phyloP scores from a whole-genome alignment of 2,329 filamentous ascomycete species.

The Incumbomyces lentus region DNA sequence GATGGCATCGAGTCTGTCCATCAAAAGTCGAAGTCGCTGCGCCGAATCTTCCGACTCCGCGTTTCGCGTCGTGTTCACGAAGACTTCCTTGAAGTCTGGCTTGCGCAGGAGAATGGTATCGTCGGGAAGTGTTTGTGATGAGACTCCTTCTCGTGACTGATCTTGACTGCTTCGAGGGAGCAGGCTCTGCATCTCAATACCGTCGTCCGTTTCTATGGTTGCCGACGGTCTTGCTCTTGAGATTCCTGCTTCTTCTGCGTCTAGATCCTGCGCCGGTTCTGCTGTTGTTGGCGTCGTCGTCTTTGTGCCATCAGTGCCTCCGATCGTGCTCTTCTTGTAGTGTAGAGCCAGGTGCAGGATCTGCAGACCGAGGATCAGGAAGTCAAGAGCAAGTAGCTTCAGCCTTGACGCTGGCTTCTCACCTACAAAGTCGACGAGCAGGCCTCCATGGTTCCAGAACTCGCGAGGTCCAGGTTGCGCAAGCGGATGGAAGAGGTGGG shows the following conservation, averaged over 20 bases:
- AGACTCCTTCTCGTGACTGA: neutral
- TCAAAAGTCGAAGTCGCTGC: neutral
- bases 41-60: neutral
- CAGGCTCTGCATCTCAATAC: conserved; percentile 6
- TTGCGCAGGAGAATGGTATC: conserved; percentile 1
- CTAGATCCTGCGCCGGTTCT: neutral
- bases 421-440: conserved; percentile 4
- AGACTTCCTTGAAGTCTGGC: conserved; percentile 7
- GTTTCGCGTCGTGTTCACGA: neutral
- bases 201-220: conserved; percentile 1
- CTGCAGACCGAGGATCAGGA: conserved; percentile 4
- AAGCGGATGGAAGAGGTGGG: neutral
- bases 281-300: neutral
- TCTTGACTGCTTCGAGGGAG: neutral
- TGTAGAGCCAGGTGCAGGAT: conserved; percentile 3
- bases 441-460: conserved; percentile 7
- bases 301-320: neutral
- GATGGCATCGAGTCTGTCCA: conserved; percentile 2
- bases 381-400: conserved; percentile 2
- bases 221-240: neutral
- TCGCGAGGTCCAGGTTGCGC: neutral
- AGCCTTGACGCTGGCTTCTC: conserved; percentile 2
- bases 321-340: conserved; percentile 4
- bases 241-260: conserved; percentile 7
- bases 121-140: neutral